Percentiles rank a stretch among this genome's conserved stretches.
phyloP scores from a whole-genome alignment of 2,329 filamentous ascomycete genomes.

The Ophiosphaerella narmari region DNA sequence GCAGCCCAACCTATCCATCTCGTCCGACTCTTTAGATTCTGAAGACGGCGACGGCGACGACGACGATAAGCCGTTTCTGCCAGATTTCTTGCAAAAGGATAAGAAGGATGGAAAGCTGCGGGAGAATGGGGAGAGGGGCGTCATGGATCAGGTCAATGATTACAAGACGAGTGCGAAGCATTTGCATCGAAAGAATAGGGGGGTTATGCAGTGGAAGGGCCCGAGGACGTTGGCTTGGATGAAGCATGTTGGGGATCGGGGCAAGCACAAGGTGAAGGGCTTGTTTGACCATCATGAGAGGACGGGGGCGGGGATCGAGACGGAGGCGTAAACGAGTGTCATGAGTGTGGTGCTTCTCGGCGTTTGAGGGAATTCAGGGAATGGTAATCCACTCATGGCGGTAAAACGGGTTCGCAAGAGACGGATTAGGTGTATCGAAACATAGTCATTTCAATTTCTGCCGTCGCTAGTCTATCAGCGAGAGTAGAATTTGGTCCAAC shows the following conservation, averaged over 20 bases:
- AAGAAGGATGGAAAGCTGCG: conserved; percentile 31
- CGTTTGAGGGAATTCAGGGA: too few species aligned
- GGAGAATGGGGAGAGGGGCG: conserved; percentile 50
- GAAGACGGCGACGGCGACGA: conserved; percentile 14
- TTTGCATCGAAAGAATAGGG: conserved; percentile 60
- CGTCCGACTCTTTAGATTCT: conserved; percentile 44
- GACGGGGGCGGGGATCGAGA: conserved; percentile 64
- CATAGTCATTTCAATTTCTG: too few species aligned
- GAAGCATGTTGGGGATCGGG: conserved; percentile 61
- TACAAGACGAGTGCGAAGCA: conserved; percentile 46
- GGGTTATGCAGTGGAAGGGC: conserved; percentile 74
- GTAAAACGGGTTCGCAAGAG: too few species aligned
- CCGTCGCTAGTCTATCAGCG: too few species aligned
- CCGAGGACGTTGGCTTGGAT: conserved; percentile 62
- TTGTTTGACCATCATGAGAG: conserved; percentile 63
- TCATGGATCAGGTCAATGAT: conserved; percentile 60
- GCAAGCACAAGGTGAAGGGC: conserved; percentile 51
- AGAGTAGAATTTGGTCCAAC: too few species aligned
- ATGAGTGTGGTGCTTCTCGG: too few species aligned
- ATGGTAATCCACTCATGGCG: too few species aligned
- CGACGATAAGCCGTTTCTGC: conserved; percentile 19
- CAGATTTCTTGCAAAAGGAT: conserved; percentile 29
- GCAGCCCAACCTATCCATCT: conserved; percentile 10
- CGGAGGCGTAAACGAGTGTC: conserved; percentile 56
- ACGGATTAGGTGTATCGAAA: too few species aligned